Conservation (phyloP, 139 green algal genomes). For the Trebouxia sp. region DNA sequence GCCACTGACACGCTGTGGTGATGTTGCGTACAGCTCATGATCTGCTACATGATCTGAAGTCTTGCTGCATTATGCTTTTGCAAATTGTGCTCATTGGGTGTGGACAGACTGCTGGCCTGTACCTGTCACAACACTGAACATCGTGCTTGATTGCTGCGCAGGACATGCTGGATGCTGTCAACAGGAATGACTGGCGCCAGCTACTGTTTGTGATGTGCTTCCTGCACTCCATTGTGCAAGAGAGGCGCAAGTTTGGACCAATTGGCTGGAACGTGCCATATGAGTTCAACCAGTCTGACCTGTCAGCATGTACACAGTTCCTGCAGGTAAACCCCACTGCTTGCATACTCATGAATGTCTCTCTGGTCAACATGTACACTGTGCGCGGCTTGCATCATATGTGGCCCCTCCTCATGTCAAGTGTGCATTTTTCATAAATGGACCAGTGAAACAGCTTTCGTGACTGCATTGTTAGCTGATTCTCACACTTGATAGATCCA, state of each 20-base stretch:
- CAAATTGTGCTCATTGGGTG: neutral
- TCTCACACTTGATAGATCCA: too few species aligned
- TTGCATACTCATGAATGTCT: neutral
- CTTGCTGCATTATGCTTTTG: neutral
- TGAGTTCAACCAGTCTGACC: conserved; percentile 93
- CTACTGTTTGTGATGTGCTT: conserved; percentile 94
- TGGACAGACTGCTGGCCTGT: neutral
- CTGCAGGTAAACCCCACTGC: conserved; percentile 52
- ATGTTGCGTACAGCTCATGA: too few species aligned
- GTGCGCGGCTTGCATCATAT: neutral
- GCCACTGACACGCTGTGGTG: too few species aligned
- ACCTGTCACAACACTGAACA: too few species aligned
- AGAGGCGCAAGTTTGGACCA: conserved; percentile 93
- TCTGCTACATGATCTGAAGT: too few species aligned
- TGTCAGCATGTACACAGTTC: conserved; percentile 87
- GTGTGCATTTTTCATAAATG: too few species aligned
- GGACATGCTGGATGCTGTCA: conserved; percentile 60
- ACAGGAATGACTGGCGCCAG: conserved; percentile 84
- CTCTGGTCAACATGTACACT: neutral
- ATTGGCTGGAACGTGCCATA: conserved; percentile 97
- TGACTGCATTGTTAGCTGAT: too few species aligned
- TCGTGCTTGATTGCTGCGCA: conserved; percentile 13
- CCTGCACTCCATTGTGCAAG: conserved; percentile 88
- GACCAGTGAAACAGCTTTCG: too few species aligned
- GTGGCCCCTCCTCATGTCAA: too few species aligned